phyloP scores from a whole-genome alignment of 768 basidiomycete species.

The Mycena vitilis region DNA sequence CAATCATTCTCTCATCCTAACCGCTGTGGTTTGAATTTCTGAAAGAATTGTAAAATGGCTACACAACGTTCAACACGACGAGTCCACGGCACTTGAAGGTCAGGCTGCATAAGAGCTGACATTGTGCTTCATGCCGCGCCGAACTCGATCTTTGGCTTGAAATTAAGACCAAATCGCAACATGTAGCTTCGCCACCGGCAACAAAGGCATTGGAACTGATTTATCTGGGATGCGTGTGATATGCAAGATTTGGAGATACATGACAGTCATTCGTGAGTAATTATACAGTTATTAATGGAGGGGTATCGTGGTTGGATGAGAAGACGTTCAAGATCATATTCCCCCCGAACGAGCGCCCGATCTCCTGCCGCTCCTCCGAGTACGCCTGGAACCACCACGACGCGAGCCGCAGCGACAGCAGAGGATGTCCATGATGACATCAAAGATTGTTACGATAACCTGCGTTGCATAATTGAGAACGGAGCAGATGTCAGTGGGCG shows the following conservation, averaged over 20 bases:
- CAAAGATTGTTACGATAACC: constrained; percentile 75
- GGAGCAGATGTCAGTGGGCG: neutral
- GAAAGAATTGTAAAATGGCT: too few species aligned
- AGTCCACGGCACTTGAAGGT: too few species aligned
- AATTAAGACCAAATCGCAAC: too few species aligned
- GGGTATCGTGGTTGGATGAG: constrained; percentile 2
- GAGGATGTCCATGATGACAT: constrained; percentile 67
- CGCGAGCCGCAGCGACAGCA: constrained; percentile 62
- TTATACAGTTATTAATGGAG: neutral
- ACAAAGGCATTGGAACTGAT: neutral
- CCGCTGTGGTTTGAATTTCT: too few species aligned
- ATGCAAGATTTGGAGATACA: neutral
- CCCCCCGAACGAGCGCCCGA: neutral
- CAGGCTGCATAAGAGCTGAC: too few species aligned
- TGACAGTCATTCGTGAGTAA: neutral
- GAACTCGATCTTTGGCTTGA: too few species aligned
- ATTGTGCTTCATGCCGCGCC: too few species aligned
- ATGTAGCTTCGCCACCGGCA: too few species aligned
- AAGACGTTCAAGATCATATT: neutral
- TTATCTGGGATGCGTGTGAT: neutral
- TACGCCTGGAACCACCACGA: neutral
- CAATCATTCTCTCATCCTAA: too few species aligned
- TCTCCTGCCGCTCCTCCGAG: neutral
- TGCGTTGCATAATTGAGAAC: constrained; percentile 38
- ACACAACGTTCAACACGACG: too few species aligned